Base-by-base conservation (phyloP, 2,329 filamentous ascomycete genomes). In the Arthrinium puccinioides region DNA sequence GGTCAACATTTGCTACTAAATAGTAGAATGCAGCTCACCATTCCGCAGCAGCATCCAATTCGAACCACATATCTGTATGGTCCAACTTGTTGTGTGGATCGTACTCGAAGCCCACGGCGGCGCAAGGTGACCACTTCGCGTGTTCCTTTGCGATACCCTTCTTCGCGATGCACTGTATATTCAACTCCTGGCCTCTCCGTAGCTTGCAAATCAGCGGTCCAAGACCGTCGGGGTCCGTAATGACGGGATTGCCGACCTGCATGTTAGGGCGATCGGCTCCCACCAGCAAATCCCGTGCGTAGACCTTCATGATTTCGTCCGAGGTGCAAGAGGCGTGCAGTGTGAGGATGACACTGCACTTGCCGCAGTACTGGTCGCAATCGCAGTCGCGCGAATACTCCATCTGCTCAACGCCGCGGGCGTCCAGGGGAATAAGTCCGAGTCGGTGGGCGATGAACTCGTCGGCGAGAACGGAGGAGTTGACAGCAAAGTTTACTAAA, bases 131-230 rank as follows among this genome's bases (percentile, higher is more conserved):
- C 92, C 92, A 98, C 63, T 98, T 98, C 9, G 92, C 87, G 63
- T 98, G 92, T 61, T 98, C 92, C 70, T 98, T 98, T 25, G 90
- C 89, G 47, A 97, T 97, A 1, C 92, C 92, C 72, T 97, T 97
- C 72, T 95, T 96, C 35, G 90, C 92, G 47, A 96, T 84, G 57
- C 90, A 97, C 44, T 78, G 85, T 55, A 98, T 77, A 59, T 87
- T 83, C 43, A 98, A 67, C 62, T 95, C 88, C 64, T 98, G 92
- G 3, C 84, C 87, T 55, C 82, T 84, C 41, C 90, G 76, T 56
- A 98, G 67, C 70, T 97, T 97, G 54, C 84, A 86, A 47, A 98
- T 90, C 49, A 97, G 72, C 30, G 84, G 78, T 1, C 92, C 92
- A 40, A 84, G 77, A 9, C 82, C 81, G 35, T 90, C 85, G 1